A percentile compares a stretch with the other conserved stretches of the same genome.
These are phyloP conservation scores for Ophiostoma australiae DNA, from an alignment of 2,329 filamentous ascomycete genomes.

Conservation along the genomic window DNA sequence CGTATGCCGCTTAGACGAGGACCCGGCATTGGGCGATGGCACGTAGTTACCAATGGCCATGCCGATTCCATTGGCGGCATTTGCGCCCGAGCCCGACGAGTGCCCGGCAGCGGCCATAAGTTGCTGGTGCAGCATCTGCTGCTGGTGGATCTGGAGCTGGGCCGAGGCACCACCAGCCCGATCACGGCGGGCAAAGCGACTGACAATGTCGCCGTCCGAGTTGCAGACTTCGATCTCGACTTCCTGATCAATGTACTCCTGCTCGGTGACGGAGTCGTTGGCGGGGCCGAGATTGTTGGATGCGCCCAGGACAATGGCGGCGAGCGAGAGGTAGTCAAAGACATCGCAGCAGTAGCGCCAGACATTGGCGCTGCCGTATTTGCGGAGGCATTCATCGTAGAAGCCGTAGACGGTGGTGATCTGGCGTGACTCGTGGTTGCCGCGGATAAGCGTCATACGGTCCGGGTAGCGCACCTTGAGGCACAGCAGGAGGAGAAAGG, in stretches of 20 bases:
- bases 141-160: constrained; percentile 29
- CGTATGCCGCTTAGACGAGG: constrained; percentile 9
- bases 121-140: constrained; percentile 28
- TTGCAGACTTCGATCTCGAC: constrained; percentile 93
- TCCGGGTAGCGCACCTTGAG: constrained; percentile 97
- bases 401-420: constrained; percentile 98
- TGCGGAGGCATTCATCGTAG: constrained; percentile 93
- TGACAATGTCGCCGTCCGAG: constrained; percentile 72
- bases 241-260: constrained; percentile 59
- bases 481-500: constrained; percentile 89
- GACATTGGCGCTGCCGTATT: constrained; percentile 94
- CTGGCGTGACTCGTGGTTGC: constrained; percentile 93
- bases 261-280: constrained; percentile 43
- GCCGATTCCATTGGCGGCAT: neutral
- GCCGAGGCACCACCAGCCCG: constrained; percentile 41
- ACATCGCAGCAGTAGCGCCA: constrained; percentile 98
- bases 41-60: constrained; percentile 26
- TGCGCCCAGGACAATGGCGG: constrained; percentile 86
- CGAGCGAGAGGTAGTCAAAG: constrained; percentile 92
- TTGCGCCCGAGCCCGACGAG: constrained; percentile 8
- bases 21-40: constrained; percentile 19
- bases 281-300: constrained; percentile 53
- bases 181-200: constrained; percentile 48
- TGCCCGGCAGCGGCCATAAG: constrained; percentile 17
- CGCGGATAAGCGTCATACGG: constrained; percentile 91